phyloP scores from a whole-genome alignment of 148 eudicot genomes.

The Rhododendron williamsianum region DNA sequence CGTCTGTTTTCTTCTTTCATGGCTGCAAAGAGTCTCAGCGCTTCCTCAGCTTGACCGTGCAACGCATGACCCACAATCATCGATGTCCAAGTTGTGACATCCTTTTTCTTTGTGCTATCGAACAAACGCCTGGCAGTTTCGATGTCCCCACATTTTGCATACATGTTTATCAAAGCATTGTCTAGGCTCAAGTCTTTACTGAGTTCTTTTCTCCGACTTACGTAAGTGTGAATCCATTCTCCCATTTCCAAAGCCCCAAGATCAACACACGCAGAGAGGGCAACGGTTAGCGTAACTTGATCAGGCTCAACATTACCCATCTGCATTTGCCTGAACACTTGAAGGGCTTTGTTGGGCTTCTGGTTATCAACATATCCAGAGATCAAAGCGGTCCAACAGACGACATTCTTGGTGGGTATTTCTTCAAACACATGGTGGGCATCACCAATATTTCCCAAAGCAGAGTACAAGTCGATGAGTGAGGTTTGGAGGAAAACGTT shows the following conservation, averaged over 20 bases:
- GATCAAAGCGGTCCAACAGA: conserved; percentile 43
- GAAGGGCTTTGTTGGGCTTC: conserved; percentile 26
- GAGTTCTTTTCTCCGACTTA: conserved; percentile 11
- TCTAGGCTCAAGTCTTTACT: conserved; percentile 21
- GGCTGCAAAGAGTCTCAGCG: conserved; percentile 32
- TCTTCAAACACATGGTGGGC: conserved; percentile 37
- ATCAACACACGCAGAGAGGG: conserved; percentile 40
- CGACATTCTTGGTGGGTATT: conserved; percentile 31
- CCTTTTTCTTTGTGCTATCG: conserved; percentile 21
- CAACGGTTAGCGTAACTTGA: conserved; percentile 36
- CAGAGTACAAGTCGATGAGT: conserved; percentile 29
- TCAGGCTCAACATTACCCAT: conserved; percentile 29
- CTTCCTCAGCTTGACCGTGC: conserved; percentile 35
- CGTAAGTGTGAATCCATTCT: conserved; percentile 32
- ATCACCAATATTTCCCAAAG: conserved; percentile 22
- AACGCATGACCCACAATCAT: conserved; percentile 53
- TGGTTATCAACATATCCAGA: conserved; percentile 29
- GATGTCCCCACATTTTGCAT: conserved; percentile 41
- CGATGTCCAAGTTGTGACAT: conserved; percentile 52
- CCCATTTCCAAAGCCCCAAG: conserved; percentile 41
- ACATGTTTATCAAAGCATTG: conserved; percentile 40
- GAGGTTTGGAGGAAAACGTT: conserved; percentile 30
- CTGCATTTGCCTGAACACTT: conserved; percentile 34
- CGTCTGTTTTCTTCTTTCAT: conserved; percentile 21
- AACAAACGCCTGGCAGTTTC: conserved; percentile 30